Conservation (phyloP, 2,329 filamentous ascomycete genomes). For the Colletotrichum sp. region DNA sequence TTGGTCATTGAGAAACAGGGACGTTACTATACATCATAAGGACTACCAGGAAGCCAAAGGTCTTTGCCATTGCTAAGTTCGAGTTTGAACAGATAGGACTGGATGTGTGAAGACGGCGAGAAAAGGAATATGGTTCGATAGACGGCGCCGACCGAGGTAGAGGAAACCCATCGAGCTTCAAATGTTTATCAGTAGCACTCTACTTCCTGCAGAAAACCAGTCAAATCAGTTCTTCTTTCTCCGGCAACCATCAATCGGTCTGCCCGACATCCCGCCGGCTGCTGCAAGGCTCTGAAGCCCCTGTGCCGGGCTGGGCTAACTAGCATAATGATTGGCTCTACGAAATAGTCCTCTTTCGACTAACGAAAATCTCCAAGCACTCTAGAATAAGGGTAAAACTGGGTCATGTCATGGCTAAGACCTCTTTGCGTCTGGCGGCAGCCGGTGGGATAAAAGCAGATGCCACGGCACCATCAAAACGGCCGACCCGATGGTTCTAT, state of each 20-base stretch:
- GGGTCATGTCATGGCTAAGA: not conserved
- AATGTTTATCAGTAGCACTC: not conserved
- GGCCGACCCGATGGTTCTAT: not conserved
- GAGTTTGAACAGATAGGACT: not conserved
- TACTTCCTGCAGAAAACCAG: not conserved
- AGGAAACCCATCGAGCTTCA: not conserved
- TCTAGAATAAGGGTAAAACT: not conserved
- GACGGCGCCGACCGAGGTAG: not conserved
- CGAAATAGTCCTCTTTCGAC: not conserved
- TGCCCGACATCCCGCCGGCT: not conserved
- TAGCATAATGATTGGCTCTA: not conserved
- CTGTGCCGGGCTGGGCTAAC: not conserved
- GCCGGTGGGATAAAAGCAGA: not conserved
- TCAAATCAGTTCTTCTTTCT: not conserved
- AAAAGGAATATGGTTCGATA: not conserved
- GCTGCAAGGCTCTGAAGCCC: not conserved
- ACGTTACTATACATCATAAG: not conserved
- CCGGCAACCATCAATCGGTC: not conserved
- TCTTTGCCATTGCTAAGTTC: not conserved
- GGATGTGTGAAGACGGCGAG: accelerated
- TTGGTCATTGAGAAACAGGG: not conserved
- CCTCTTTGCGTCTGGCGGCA: not conserved
- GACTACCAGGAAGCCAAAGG: not conserved
- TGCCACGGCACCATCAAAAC: not conserved
- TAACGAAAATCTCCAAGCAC: not conserved